Evolutionary conservation across 2,329 filamentous ascomycete species (phyloP), one percentile per base, ranked within the genome.

Genomic region (Phyllosticta capitalensis): DNA sequence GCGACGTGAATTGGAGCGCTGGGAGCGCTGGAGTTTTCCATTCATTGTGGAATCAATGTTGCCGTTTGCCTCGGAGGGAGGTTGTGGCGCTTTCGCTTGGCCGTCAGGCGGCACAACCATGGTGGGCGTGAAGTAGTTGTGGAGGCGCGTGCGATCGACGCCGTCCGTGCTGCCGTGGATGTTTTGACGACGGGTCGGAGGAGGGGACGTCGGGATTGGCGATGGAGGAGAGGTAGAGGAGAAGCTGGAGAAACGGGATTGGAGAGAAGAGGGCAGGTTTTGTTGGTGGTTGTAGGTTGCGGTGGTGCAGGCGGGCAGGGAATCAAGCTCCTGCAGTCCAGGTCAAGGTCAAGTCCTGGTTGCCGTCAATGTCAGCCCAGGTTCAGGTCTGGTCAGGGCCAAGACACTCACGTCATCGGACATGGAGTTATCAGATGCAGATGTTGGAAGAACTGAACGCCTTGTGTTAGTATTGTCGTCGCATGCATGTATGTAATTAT

Each of bases 31-130:
- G 22, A 65, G 55, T 22, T 66, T 56, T 24, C 59, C 64, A 26
- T 65, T 64, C 17, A 64, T 63, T 33, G 66, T 67, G 26, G 67
- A 62, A 58, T 69, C 67, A 56, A 66, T 58, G 45, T 49, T 28
- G 21, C 52, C 52, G 30, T 55, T 52, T 21, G 48, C 45, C 59
- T 68, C 65, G 49, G 66, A 66, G 58, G 56, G n/a, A 49, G 20
- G 71, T 61, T 70, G 69, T 54, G 65, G 63, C 67, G 70, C 71
- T 64, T 70, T 74, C 38, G 69, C 69, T 63, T 67, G 66, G 60
- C 70, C 71, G 64, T 72, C 73, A 64, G 67, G 69, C 61, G 67
- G 69, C 61, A 64, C 67, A 65, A 69, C 70, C 71, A 74, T 74
- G 61, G 64, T n/a, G 38, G 30, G 30, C 68, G 64, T 65, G 65